These are phyloP conservation scores for Trichosporon sp. DNA, from an alignment of 1,284 basidiomycete genomes.

Conservation along the genomic window DNA sequence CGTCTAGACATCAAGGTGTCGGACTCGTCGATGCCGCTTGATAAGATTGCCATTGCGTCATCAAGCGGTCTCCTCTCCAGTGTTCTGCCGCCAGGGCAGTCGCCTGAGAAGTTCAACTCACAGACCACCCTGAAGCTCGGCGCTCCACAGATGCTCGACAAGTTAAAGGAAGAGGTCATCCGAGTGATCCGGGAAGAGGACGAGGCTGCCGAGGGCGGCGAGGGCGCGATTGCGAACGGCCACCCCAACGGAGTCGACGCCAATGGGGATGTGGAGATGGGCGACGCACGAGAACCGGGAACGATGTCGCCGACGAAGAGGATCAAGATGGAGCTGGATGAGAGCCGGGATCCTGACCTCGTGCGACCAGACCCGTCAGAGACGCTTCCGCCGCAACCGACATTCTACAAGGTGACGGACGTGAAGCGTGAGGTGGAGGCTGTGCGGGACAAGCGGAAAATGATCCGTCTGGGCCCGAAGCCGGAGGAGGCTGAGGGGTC, in stretches of 20 bases:
- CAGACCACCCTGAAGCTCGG: slow-evolving; percentile 77
- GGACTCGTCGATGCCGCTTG: slow-evolving; percentile 61
- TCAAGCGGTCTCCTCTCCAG: slow-evolving; percentile 68
- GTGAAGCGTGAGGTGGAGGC: slow-evolving; percentile 85
- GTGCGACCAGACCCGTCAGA: slow-evolving; percentile 35
- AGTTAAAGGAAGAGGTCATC: slow-evolving; percentile 70
- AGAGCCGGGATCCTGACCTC: slow-evolving; percentile 23
- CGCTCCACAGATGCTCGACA: slow-evolving; percentile 67
- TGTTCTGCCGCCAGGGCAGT: slow-evolving; percentile 56
- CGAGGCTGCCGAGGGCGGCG: slow-evolving; percentile 24
- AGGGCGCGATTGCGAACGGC: slow-evolving; percentile 53
- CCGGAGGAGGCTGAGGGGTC: slow-evolving; percentile 14
- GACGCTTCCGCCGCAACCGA: slow-evolving; percentile 38
- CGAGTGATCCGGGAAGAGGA: slow-evolving; percentile 53
- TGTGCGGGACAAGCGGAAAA: slow-evolving; percentile 81
- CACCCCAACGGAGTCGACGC: slow-evolving; percentile 54
- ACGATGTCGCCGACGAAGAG: slow-evolving; percentile 18
- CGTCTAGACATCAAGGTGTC: slow-evolving; percentile 71
- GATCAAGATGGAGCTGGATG: slow-evolving; percentile 34
- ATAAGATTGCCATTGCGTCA: slow-evolving; percentile 57
- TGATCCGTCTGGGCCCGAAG: slow-evolving; percentile 73
- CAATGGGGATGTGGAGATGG: slow-evolving; percentile 40
- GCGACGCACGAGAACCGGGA: slow-evolving; percentile 10
- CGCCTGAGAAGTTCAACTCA: slow-evolving; percentile 66
- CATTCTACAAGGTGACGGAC: slow-evolving; percentile 72